These are phyloP conservation scores for Adansonia digitata DNA, from an alignment of 345 rosid species.

Conservation along the genomic window DNA sequence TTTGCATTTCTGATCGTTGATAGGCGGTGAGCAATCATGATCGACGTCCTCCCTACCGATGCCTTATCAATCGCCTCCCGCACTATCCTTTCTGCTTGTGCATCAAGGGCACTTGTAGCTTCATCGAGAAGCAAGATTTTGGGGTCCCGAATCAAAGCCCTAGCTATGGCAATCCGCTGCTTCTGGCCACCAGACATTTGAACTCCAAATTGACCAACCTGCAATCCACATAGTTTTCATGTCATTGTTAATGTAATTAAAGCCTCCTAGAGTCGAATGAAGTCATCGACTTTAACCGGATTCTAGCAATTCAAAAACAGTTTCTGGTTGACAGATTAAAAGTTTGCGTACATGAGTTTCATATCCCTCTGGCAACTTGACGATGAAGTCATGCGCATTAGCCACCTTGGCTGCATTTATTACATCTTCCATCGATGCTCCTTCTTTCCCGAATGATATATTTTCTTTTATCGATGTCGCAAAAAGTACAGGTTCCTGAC, in stretches of 20 bases:
- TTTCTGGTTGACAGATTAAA: neutral
- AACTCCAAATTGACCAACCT: slow-evolving; percentile 69
- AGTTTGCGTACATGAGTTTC: slow-evolving; percentile 51
- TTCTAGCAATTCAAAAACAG: neutral
- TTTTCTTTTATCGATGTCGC: slow-evolving; percentile 50
- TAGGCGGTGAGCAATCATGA: slow-evolving; percentile 64
- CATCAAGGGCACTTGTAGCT: slow-evolving; percentile 68
- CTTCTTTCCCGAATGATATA: slow-evolving; percentile 61
- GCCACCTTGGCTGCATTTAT: slow-evolving; percentile 50
- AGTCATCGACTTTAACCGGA: neutral
- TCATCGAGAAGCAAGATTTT: slow-evolving; percentile 64
- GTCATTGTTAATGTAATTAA: neutral
- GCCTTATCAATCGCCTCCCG: slow-evolving; percentile 63
- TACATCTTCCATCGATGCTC: slow-evolving; percentile 52
- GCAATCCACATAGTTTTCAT: slow-evolving; percentile 14
- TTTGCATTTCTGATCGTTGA: slow-evolving; percentile 46
- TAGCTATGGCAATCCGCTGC: slow-evolving; percentile 68
- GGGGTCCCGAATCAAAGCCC: slow-evolving; percentile 59
- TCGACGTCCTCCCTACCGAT: slow-evolving; percentile 52
- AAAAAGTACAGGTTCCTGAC: slow-evolving; percentile 1
- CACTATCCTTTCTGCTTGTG: slow-evolving; percentile 58
- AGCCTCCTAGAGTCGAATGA: neutral
- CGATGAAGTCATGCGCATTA: slow-evolving; percentile 64
- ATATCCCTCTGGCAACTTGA: slow-evolving; percentile 58
- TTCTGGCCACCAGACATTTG: slow-evolving; percentile 76